Conservation (phyloP, 495 filamentous ascomycete species). For the Aspergillus cristatus region DNA sequence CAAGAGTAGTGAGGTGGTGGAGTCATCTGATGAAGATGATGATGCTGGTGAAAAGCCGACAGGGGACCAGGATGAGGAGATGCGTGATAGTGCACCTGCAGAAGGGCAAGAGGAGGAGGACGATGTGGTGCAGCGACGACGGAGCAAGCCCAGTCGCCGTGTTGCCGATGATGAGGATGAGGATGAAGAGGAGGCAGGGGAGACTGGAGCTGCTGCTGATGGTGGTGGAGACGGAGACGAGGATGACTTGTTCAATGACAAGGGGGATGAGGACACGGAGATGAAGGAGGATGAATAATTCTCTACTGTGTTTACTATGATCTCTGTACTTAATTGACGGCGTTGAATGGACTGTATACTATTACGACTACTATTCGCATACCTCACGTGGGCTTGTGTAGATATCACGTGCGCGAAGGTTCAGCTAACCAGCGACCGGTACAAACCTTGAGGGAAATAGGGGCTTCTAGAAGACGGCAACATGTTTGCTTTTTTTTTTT, state of each 20-base stretch:
- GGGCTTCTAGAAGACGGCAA: no score
- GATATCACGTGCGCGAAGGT: no score
- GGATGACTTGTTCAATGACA: slow-evolving; percentile 13
- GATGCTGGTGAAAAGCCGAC: slow-evolving; percentile 29
- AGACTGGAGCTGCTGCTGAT: slow-evolving; percentile 3
- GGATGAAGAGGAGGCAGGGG: slow-evolving; percentile 22
- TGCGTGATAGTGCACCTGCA: slow-evolving; percentile 7
- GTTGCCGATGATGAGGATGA: slow-evolving; percentile 40
- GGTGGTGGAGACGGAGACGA: slow-evolving; percentile 10
- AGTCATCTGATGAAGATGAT: slow-evolving; percentile 59
- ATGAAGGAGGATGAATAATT: slow-evolving; percentile 15
- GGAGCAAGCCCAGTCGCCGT: slow-evolving; percentile 26
- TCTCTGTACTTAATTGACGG: no score
- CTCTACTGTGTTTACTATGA: no score
- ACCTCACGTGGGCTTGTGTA: no score
- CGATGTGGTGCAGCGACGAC: slow-evolving; percentile 25
- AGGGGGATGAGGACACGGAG: slow-evolving; percentile 13
- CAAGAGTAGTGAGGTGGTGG: slow-evolving; percentile 73
- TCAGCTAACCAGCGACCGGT: no score
- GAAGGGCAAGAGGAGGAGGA: slow-evolving; percentile 18
- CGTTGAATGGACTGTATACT: no score
- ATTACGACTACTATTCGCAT: no score
- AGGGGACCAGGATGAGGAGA: slow-evolving; percentile 25
- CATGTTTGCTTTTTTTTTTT: no score
- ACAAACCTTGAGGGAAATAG: no score